A percentile compares a stretch with the other conserved stretches of the same genome.
phyloP scores from a whole-genome alignment of 495 filamentous ascomycete genomes.

The Usnea hakonensis region DNA sequence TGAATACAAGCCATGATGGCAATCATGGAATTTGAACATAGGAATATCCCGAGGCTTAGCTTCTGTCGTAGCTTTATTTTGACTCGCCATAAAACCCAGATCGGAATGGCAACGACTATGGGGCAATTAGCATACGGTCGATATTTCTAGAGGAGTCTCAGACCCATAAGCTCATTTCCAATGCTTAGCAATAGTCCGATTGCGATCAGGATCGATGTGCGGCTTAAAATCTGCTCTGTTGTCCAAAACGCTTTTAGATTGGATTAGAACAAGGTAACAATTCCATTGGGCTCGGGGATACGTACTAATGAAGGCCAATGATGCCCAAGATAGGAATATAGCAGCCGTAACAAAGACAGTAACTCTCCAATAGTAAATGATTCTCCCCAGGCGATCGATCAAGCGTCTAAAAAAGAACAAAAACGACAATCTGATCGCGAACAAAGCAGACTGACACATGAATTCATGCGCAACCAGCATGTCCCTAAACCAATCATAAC shows the following conservation, averaged over 20 bases:
- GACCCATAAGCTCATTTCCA: too few species aligned
- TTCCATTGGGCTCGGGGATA: too few species aligned
- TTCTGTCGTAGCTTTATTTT: background rate
- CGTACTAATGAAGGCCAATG: too few species aligned
- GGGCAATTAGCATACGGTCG: too few species aligned
- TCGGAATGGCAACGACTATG: background rate
- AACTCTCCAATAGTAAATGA: conserved; percentile 14
- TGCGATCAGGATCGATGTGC: background rate
- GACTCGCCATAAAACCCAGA: background rate
- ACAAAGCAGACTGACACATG: too few species aligned
- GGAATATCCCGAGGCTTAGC: background rate
- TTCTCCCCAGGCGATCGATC: conserved; percentile 7
- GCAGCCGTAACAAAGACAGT: conserved; percentile 3
- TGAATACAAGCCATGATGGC: background rate
- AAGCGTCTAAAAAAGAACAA: conserved; percentile 15
- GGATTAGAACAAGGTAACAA: too few species aligned
- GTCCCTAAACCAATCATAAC: too few species aligned
- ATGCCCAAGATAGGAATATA: too few species aligned
- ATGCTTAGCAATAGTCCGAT: too few species aligned
- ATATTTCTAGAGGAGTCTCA: too few species aligned
- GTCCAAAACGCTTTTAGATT: too few species aligned
- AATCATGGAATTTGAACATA: background rate
- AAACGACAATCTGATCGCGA: conserved; percentile 16
- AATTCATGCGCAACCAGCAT: too few species aligned
- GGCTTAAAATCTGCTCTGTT: background rate